phyloP scores from a whole-genome alignment of 2,329 filamentous ascomycete genomes.

The Eutypella sp. region DNA sequence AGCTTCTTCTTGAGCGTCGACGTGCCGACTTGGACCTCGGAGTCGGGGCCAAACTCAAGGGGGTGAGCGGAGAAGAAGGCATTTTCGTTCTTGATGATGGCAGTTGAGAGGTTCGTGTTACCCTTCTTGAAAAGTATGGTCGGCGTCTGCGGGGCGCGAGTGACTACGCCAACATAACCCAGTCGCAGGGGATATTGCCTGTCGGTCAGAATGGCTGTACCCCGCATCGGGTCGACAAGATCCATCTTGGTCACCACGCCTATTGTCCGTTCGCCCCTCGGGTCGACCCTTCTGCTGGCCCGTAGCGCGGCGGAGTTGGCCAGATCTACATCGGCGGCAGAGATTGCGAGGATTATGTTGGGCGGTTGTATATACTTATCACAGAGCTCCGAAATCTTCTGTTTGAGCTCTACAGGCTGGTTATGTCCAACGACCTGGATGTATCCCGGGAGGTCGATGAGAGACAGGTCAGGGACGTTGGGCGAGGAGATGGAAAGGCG shows the following conservation, averaged over 20 bases:
- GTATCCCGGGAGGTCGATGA: constrained; percentile 95
- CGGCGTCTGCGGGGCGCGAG: constrained; percentile 64
- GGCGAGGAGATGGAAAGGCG: constrained; percentile 93
- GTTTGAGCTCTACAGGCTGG: constrained; percentile 85
- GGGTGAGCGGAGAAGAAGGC: constrained; percentile 83
- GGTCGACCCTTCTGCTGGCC: constrained; percentile 87
- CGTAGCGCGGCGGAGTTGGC: constrained; percentile 92
- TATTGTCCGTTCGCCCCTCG: constrained; percentile 90
- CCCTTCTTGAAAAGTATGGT: constrained; percentile 79
- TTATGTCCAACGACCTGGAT: constrained; percentile 92
- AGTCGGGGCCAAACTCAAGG: constrained; percentile 68
- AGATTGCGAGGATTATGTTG: constrained; percentile 95
- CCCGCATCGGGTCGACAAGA: constrained; percentile 78
- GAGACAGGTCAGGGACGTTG: constrained; percentile 87
- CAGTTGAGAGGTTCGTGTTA: constrained; percentile 69
- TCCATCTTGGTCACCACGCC: constrained; percentile 99
- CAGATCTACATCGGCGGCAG: constrained; percentile 92
- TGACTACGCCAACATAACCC: constrained; percentile 94
- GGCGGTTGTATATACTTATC: constrained; percentile 97
- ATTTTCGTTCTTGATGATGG: constrained; percentile 84
- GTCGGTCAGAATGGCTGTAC: constrained; percentile 73
- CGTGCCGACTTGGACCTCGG: constrained; percentile 75
- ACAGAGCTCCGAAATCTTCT: constrained; percentile 92
- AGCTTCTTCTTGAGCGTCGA: constrained; percentile 86
- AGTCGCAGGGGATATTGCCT: constrained; percentile 92